Base-by-base conservation (phyloP, 1,139 yeast genomes). In the Sugiyamaella pinicola region DNA sequence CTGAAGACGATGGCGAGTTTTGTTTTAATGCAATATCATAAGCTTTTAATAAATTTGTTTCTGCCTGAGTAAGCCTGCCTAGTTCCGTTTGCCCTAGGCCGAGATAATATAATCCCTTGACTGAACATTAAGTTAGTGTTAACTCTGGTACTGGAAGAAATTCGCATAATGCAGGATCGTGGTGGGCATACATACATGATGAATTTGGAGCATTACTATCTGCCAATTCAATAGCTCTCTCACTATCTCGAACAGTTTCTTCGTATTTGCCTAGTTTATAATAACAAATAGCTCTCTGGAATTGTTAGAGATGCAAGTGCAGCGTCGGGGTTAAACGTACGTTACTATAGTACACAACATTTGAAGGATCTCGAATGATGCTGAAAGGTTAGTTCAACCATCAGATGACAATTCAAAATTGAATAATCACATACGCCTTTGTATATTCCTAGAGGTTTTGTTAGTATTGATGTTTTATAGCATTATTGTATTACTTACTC, bases 141-240 rank as follows among this genome's bases (percentile, higher is more conserved):
- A n/a, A n/a, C n/a, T n/a, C n/a, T n/a, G n/a, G n/a, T n/a, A n/a
- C n/a, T n/a, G n/a, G n/a, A n/a, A n/a, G n/a, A n/a, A n/a, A n/a
- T n/a, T n/a, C n/a, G n/a, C n/a, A n/a, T n/a, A n/a, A n/a, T 4
- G n/a, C 8, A 7, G 31, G 31, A n/a, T 26, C 8, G 12, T 18
- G 19, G 40, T 28, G 39, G 15, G 10, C 15, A 26, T 37, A 21
- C 37, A 28, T 41, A 31, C 33, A 38, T 24, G 54, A 38, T 22
- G 43, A 35, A 37, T 18, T 15, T 42, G 49, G 28, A 24, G 47
- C 48, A n/a, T 12, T n/a, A n/a, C 26, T 56, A 5, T 59, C 54
- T 39, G 69, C 69, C n/a, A 68, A 51, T 19, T 65, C 66, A 22
- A 74, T 47, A 2, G 76, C 74, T 24, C 55, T 55, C n/a, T 62